These are phyloP conservation scores for Aspergillus heteromorphus DNA, from an alignment of 495 filamentous ascomycete species.

Conservation along the genomic window DNA sequence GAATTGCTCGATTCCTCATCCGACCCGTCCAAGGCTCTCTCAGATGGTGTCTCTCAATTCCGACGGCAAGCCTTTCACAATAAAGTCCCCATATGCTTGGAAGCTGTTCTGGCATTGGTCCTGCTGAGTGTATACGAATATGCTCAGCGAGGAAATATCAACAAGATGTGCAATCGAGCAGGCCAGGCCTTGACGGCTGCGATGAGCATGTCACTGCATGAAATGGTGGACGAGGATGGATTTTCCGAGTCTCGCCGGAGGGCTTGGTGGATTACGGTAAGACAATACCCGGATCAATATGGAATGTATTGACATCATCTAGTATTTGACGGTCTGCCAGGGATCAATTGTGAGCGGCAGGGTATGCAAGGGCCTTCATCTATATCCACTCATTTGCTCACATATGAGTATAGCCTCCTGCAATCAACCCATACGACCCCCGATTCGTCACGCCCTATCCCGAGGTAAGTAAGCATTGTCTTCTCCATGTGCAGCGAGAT, in stretches of 20 bases:
- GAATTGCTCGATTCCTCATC: constrained; percentile 28
- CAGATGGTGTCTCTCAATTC: constrained; percentile 11
- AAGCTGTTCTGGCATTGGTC: constrained; percentile 42
- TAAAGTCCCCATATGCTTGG: constrained; percentile 34
- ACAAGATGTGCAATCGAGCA: constrained; percentile 45
- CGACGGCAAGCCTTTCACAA: constrained; percentile 40
- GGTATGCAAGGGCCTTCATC: constrained; percentile 15
- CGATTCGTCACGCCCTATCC: constrained; percentile 43
- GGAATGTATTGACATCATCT: neutral
- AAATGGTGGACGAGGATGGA: constrained; percentile 31
- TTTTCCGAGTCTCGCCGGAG: constrained; percentile 39
- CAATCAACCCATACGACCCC: constrained; percentile 38
- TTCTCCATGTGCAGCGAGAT: no score
- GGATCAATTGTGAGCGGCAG: constrained; percentile 43
- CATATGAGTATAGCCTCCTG: constrained; percentile 23
- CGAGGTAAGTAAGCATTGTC: constrained; percentile 20
- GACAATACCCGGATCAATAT: neutral
- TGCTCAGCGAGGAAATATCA: constrained; percentile 45
- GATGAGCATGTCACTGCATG: constrained; percentile 38
- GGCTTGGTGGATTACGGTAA: constrained; percentile 49
- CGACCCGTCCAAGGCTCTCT: neutral
- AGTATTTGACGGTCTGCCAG: constrained; percentile 31
- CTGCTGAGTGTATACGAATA: constrained; percentile 49
- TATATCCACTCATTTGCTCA: constrained; percentile 7
- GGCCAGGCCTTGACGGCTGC: constrained; percentile 41